phyloP scores from a whole-genome alignment of 192 early-diverging fungal genomes.

The Helicostylum pulchrum region DNA sequence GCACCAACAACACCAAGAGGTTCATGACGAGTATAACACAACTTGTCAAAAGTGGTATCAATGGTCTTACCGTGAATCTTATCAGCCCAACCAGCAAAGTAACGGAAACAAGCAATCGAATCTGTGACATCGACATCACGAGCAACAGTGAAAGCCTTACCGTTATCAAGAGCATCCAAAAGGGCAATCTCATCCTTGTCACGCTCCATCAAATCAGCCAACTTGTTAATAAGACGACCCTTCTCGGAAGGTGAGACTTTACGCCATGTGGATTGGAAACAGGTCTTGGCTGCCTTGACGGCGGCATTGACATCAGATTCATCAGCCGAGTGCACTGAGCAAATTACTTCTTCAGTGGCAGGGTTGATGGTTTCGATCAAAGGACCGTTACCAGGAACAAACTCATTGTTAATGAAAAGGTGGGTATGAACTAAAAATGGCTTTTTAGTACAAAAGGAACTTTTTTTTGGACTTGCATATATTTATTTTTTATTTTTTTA shows the following conservation, averaged over 20 bases:
- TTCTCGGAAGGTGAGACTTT: constrained; percentile 43
- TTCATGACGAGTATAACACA: constrained; percentile 52
- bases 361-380: constrained; percentile 63
- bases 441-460: too few species aligned
- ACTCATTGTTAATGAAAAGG: constrained; percentile 67
- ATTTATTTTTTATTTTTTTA: background rate
- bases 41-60: constrained; percentile 41
- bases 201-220: constrained; percentile 56
- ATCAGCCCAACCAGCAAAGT: constrained; percentile 70
- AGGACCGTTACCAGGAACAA: constrained; percentile 40
- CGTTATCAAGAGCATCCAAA: constrained; percentile 74
- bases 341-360: constrained; percentile 54
- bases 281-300: constrained; percentile 54
- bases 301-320: constrained; percentile 61
- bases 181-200: constrained; percentile 47
- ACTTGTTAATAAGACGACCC: constrained; percentile 48
- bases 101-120: constrained; percentile 66
- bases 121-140: constrained; percentile 58
- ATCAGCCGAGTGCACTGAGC: constrained; percentile 53
- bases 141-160: constrained; percentile 67
- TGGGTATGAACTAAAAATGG: constrained; percentile 41
- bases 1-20: constrained; percentile 71
- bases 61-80: constrained; percentile 57
- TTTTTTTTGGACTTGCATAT: background rate
- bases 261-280: constrained; percentile 48